Evolutionary conservation across 352 stramenopile species (phyloP).

Genomic region (Pythium utonaiense): DNA sequence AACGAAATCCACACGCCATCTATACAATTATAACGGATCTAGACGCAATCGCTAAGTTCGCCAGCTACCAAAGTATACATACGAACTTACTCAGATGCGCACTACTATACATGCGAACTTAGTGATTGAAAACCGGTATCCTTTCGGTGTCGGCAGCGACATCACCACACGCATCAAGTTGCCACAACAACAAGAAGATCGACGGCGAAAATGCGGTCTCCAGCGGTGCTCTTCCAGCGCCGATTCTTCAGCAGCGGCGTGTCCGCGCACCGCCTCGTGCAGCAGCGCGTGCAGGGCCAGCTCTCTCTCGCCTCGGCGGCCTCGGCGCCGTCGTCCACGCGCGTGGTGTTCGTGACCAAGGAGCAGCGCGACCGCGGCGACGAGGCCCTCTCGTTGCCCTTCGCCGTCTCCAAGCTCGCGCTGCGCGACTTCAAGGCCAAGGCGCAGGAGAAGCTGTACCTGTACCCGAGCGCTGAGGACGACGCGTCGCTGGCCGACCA

Average conservation of each 20-base stretch:
- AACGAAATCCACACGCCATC: not conserved
- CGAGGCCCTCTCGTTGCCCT: slow-evolving; percentile 47
- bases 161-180: not conserved
- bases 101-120: slow-evolving; percentile 5
- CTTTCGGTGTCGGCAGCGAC: not conserved
- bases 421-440: slow-evolving; percentile 68
- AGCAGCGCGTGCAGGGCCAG: slow-evolving; percentile 58
- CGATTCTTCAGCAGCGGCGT: slow-evolving; percentile 42
- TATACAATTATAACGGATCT: not conserved
- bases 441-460: slow-evolving; percentile 60
- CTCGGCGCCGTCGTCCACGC: slow-evolving; percentile 28
- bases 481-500: slow-evolving; percentile 31
- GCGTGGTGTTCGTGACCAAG: slow-evolving; percentile 56
- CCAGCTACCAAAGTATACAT: not conserved
- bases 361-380: slow-evolving; percentile 20
- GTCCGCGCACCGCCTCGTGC: slow-evolving; percentile 48
- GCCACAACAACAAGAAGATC: no score
- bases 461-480: slow-evolving; percentile 54
- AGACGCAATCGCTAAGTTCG: not conserved
- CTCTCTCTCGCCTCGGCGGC: slow-evolving; percentile 31
- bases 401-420: slow-evolving; percentile 55
- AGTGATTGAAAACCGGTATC: not conserved
- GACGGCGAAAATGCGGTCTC: not conserved
- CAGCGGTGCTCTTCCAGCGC: slow-evolving; percentile 25
- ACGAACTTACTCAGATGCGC: not conserved